phyloP scores from a whole-genome alignment of 2,329 filamentous ascomycete genomes.

The Calonectria honghensis region DNA sequence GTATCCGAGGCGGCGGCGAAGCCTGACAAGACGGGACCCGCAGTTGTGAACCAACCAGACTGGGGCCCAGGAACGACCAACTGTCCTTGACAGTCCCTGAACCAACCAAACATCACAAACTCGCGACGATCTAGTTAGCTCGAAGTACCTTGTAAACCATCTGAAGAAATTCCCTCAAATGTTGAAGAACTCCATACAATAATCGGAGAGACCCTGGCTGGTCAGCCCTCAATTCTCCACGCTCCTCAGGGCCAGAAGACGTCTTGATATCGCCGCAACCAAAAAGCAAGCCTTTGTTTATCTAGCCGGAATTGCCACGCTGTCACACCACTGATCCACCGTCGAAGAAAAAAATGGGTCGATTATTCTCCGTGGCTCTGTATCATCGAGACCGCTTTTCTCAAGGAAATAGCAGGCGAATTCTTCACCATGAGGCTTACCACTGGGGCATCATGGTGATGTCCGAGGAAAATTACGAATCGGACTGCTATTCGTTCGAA shows the following conservation, averaged over 20 bases:
- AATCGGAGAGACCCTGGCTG: background rate
- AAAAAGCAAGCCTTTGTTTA: background rate
- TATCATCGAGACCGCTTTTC: constrained; percentile 56
- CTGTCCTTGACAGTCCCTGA: background rate
- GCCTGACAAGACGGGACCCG: background rate
- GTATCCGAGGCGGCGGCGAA: no score
- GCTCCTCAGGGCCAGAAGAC: background rate
- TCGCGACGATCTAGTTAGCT: background rate
- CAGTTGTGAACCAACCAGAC: background rate
- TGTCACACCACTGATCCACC: background rate
- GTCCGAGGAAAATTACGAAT: constrained; percentile 42
- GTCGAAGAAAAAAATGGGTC: background rate
- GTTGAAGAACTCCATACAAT: background rate
- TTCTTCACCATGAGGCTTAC: constrained; percentile 56
- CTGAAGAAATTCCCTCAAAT: background rate
- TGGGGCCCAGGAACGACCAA: background rate
- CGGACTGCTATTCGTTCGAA: constrained; percentile 50
- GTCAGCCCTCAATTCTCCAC: background rate
- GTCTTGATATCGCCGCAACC: background rate
- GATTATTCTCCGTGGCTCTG: constrained; percentile 52
- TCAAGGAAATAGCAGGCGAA: constrained; percentile 46
- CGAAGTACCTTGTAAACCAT: background rate
- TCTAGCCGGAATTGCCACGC: background rate
- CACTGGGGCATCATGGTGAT: constrained; percentile 58
- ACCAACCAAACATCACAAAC: background rate